These are phyloP conservation scores for Scedosporium boydii DNA, from an alignment of 2,329 filamentous ascomycete genomes.

Conservation along the genomic window DNA sequence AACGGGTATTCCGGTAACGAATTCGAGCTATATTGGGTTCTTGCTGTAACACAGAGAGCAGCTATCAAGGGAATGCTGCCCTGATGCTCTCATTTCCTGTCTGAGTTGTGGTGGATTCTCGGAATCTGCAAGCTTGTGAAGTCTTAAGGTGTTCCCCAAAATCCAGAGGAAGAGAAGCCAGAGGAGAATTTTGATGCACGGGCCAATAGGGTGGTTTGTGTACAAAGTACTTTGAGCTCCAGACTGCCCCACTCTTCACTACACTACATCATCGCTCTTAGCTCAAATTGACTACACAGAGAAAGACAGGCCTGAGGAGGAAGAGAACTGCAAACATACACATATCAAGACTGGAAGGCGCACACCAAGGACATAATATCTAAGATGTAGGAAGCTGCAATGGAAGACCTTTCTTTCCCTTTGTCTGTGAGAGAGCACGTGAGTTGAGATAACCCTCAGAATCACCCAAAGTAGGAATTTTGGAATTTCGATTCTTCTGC, in stretches of 20 bases:
- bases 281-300: not conserved
- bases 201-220: not conserved
- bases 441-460: too few relatives aligned
- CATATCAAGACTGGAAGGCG: not conserved
- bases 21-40: not conserved
- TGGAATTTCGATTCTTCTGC: too few relatives aligned
- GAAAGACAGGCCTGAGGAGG: not conserved
- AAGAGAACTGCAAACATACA: not conserved
- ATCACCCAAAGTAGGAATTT: too few relatives aligned
- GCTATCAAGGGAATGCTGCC: not conserved
- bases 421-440: too few relatives aligned
- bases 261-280: not conserved
- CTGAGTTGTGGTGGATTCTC: not conserved
- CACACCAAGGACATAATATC: not conserved
- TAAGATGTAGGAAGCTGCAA: too few relatives aligned
- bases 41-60: not conserved
- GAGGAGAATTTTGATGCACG: not conserved
- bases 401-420: too few relatives aligned
- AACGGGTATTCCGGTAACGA: conserved; percentile 2
- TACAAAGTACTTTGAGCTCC: not conserved
- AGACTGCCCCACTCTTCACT: not conserved
- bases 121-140: not conserved
- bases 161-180: not conserved
- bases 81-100: not conserved
- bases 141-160: not conserved